Evolutionary conservation across 352 stramenopile genomes (phyloP), one percentile per base, ranked within the genome.

Genomic region (Blastocystis sp.): DNA sequence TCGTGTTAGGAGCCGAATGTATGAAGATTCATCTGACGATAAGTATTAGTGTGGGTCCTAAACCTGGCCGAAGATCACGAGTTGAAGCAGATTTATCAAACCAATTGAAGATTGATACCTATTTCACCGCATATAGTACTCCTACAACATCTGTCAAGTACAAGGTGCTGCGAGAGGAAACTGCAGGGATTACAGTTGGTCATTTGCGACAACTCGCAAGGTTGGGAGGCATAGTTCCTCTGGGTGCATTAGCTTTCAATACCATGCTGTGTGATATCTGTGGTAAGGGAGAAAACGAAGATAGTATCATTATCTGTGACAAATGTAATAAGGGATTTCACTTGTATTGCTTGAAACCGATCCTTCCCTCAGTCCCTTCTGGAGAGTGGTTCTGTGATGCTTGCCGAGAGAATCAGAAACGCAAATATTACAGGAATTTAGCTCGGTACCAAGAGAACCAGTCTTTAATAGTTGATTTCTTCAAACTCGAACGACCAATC

Each of bases 321-420:
- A 86, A 86, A 21, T 86, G 75, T 51, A 86, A 86, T 46, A 75
- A 75, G 27, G 75, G 75, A 35, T 86, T 86, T 43, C 75, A 86
- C 14, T 24, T 86, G 12, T 86, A 86, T 69, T 86, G 75, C 54
- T 19, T 86, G 32, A 86, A 78, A n/a, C 75, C 75, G 21, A 86
- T 86, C 51, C 54, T 86, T 29, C 75, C 75, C 19, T 86, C 75
- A 19, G 61, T 86, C 0, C 75, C 75, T 80, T 49, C 75, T 3
- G 75, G 61, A 19, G 75, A 86, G 16, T 86, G 75, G 75, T 74
- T 75, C 24, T 86, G 75, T 49, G 16, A 27, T 24, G 35, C 43
- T 32, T 86, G 75, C 54, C 52, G 75, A 27, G 75, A 75, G 14
- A 86, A 86, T 24, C 42, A 74, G 12, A 71, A 65, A 39, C n/a